These are phyloP conservation scores for Isabelozyma gotoi DNA, from an alignment of 805 yeast species.

Conservation along the genomic window DNA sequence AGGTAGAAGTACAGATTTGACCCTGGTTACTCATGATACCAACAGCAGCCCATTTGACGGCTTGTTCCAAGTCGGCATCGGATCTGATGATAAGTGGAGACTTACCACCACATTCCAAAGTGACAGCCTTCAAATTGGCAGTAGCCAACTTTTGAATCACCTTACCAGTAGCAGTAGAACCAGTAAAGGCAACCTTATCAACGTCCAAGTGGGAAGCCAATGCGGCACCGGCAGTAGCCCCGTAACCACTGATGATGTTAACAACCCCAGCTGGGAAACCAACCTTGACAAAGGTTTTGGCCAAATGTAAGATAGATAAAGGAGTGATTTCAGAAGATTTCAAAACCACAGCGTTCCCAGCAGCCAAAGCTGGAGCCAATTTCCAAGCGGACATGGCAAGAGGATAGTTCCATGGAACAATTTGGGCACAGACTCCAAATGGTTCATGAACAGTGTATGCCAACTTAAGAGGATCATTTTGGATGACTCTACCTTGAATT, in stretches of 20 bases:
- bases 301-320: constrained; percentile 62
- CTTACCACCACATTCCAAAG: constrained; percentile 74
- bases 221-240: constrained; percentile 67
- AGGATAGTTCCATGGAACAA: constrained; percentile 50
- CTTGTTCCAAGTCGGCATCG: constrained; percentile 65
- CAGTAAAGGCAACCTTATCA: constrained; percentile 64
- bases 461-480: constrained; percentile 47
- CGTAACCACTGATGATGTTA: constrained; percentile 70
- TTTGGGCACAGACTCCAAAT: constrained; percentile 46
- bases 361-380: constrained; percentile 78
- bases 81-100: constrained; percentile 62
- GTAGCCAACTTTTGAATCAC: constrained; percentile 63
- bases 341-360: constrained; percentile 71
- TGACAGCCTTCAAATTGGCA: constrained; percentile 58
- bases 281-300: constrained; percentile 55
- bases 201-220: constrained; percentile 60
- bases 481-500: constrained; percentile 47
- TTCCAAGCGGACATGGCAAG: constrained; percentile 75
- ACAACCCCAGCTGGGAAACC: constrained; percentile 79
- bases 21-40: constrained; percentile 68
- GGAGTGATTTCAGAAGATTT: constrained; percentile 80
- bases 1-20: constrained; percentile 68
- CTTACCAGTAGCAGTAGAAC: constrained; percentile 67
- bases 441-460: constrained; percentile 70
- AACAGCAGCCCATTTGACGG: constrained; percentile 65